These are phyloP conservation scores for Myriosclerotinia duriaeana DNA, from an alignment of 2,329 filamentous ascomycete species.

Conservation along the genomic window DNA sequence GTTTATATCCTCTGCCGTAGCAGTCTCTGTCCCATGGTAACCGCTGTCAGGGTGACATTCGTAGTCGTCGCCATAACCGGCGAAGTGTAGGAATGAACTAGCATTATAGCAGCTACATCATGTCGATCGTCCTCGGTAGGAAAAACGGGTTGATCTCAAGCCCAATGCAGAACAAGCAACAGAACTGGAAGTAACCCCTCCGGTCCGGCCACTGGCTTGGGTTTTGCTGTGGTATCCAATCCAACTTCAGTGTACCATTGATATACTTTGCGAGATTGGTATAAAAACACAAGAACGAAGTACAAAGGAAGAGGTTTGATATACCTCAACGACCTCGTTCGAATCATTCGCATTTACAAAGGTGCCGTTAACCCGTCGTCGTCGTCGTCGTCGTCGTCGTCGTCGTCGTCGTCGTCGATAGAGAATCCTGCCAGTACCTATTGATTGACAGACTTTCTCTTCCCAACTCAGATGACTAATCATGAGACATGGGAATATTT, in stretches of 20 bases:
- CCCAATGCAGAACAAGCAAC: slow-evolving; percentile 31
- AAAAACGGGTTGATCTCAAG: slow-evolving; percentile 23
- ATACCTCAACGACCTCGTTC: no score
- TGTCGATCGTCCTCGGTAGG: background rate
- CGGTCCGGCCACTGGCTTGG: slow-evolving; percentile 30
- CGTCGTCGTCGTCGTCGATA: no score
- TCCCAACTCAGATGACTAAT: no score
- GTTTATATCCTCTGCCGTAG: background rate
- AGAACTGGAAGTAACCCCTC: slow-evolving; percentile 34
- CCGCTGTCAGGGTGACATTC: no score
- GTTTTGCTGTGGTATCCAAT: slow-evolving; percentile 27
- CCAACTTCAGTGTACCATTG: slow-evolving; percentile 27
- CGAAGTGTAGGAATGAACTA: background rate
- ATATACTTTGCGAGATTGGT: slow-evolving; percentile 16
- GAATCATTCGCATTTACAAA: background rate
- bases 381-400: no score
- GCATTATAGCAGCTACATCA: background rate
- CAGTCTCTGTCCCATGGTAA: background rate
- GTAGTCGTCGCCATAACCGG: no score
- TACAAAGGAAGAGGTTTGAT: no score
- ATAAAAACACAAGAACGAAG: no score
- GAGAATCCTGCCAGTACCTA: slow-evolving; percentile 22
- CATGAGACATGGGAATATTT: no score
- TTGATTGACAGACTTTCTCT: no score
- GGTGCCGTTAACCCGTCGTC: slow-evolving; percentile 27